Evolutionary conservation across 148 eudicot species (phyloP).

Genomic region (Polygonum maritimum): DNA sequence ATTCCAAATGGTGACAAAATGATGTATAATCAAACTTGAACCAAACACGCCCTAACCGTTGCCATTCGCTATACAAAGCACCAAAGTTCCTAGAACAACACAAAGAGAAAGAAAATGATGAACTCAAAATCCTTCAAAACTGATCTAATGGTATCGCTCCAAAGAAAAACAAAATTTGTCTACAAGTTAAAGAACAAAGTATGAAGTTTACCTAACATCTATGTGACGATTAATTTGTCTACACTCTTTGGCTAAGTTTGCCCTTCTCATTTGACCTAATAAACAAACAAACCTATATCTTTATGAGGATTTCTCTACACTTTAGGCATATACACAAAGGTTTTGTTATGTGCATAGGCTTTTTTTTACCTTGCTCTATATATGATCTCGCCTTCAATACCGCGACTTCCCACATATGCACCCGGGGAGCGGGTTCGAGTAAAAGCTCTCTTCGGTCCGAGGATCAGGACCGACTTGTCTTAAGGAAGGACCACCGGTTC

Average conservation of each 20-base stretch:
- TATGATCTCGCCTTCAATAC: slow-evolving; percentile 8
- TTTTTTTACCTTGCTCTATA: neutral
- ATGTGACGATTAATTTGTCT: neutral
- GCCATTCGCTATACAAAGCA: neutral
- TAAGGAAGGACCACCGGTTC: slow-evolving; percentile 39
- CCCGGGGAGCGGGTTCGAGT: slow-evolving; percentile 71
- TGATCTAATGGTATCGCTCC: neutral
- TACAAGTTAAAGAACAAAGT: neutral
- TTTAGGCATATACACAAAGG: neutral
- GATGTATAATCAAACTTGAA: too few species aligned
- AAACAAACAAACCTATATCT: neutral
- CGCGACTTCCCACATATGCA: slow-evolving; percentile 38
- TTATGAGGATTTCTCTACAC: neutral
- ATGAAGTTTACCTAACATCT: neutral
- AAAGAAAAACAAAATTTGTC: neutral
- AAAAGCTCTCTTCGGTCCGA: slow-evolving; percentile 49
- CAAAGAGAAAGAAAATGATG: neutral
- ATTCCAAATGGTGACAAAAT: neutral
- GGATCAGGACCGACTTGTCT: slow-evolving; percentile 38
- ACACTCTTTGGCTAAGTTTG: too few species aligned
- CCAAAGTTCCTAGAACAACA: neutral
- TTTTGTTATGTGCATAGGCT: neutral
- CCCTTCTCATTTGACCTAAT: neutral
- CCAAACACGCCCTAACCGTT: too few species aligned
- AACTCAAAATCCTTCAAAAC: neutral